These are phyloP conservation scores for Mycosphaerelloides madeirae DNA, from an alignment of 2,329 filamentous ascomycete species.

Conservation along the genomic window DNA sequence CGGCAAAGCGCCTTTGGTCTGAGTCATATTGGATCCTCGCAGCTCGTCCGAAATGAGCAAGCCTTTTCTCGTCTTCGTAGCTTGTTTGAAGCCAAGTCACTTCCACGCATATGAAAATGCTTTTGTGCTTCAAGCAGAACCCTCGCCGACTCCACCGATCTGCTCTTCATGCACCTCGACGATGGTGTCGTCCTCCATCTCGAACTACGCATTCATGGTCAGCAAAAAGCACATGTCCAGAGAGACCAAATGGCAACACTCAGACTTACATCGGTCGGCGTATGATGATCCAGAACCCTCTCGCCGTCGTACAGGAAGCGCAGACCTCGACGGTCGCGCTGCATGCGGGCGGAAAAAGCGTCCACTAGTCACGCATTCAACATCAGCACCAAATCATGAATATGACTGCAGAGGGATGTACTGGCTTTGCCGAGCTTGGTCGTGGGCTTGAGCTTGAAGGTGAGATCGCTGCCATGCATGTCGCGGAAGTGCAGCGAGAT, in stretches of 20 bases:
- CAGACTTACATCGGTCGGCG: constrained; percentile 18
- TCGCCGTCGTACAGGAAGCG: constrained; percentile 25
- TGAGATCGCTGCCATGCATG: constrained; percentile 13
- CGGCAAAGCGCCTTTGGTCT: too few relatives aligned
- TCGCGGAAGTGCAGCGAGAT: constrained; percentile 18
- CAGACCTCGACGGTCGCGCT: constrained; percentile 7
- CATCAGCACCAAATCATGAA: not conserved
- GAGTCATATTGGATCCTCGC: too few relatives aligned
- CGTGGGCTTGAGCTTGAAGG: constrained; percentile 23
- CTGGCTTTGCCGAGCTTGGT: constrained; percentile 24
- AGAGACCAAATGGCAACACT: not conserved
- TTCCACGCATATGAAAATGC: too few relatives aligned
- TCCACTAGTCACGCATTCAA: constrained; percentile 1
- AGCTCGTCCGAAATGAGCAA: too few relatives aligned
- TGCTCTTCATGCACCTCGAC: constrained; percentile 23
- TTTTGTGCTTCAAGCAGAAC: too few relatives aligned
- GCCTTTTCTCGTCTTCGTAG: too few relatives aligned
- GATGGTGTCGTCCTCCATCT: constrained; percentile 21
- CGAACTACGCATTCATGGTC: constrained; percentile 9
- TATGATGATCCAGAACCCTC: constrained; percentile 15
- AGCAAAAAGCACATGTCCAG: not conserved
- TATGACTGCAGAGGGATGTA: not conserved
- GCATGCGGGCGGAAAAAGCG: constrained; percentile 13
- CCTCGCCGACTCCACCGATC: constrained; percentile 12
- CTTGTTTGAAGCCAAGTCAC: too few relatives aligned